A percentile compares a stretch with the other conserved stretches of the same genome.
These are phyloP conservation scores for Trichomonas vaginalis DNA, from an alignment of 208 protist species.

Conservation along the genomic window DNA sequence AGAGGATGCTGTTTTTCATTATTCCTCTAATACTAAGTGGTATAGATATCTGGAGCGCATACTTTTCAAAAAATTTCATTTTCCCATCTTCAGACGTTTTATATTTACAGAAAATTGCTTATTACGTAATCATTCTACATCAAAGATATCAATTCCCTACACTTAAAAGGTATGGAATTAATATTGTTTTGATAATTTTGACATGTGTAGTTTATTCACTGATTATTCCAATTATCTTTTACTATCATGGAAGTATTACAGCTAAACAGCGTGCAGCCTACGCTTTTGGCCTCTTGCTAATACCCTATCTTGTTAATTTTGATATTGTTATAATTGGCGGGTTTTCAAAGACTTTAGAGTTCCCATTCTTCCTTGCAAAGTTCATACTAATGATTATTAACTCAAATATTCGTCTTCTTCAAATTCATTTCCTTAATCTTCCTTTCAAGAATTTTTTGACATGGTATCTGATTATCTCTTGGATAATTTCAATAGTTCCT, in stretches of 20 bases:
- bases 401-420: background rate
- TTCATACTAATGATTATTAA: background rate
- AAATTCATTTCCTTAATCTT: background rate
- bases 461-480: background rate
- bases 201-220: background rate
- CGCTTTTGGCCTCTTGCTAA: background rate
- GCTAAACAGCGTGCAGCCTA: background rate
- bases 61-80: background rate
- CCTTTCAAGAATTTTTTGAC: background rate
- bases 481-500: background rate
- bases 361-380: background rate
- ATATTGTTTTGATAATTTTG: background rate
- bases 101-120: background rate
- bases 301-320: background rate
- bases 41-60: background rate
- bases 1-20: background rate
- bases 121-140: background rate
- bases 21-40: background rate
- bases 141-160: background rate
- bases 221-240: background rate
- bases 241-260: background rate
- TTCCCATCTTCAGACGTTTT: background rate
- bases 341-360: background rate
- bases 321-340: background rate
- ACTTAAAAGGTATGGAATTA: background rate